A percentile compares a stretch with the other conserved stretches of the same genome.
Evolutionary conservation across 179 eudicot genomes (phyloP).

Genomic region (Silene noctiflora): DNA sequence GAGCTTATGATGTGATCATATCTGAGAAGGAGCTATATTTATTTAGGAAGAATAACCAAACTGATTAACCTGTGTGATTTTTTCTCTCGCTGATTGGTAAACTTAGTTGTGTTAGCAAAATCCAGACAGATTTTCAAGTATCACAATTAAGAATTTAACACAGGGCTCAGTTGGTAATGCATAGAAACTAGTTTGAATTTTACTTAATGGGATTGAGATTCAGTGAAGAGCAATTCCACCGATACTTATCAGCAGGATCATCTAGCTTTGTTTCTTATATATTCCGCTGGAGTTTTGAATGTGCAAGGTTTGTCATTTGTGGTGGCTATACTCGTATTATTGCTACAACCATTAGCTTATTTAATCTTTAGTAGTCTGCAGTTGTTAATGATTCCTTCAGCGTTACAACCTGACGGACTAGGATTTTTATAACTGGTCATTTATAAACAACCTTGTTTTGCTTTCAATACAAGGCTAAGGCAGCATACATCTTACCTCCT

Average conservation of each 20-base stretch:
- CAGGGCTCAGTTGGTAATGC: not conserved
- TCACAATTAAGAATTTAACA: not conserved
- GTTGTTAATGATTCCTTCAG: not conserved
- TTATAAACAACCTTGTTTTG: not conserved
- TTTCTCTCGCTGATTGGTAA: not conserved
- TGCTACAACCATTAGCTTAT: no score
- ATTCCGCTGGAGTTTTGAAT: conserved; percentile 13
- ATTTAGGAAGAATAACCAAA: not conserved
- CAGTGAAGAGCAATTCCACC: conserved; percentile 27
- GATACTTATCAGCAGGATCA: conserved; percentile 13
- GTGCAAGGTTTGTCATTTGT: conserved; percentile 27
- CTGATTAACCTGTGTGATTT: not conserved
- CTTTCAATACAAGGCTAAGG: conserved; percentile 12
- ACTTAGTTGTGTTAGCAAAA: not conserved
- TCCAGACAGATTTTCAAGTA: not conserved
- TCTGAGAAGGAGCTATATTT: not conserved
- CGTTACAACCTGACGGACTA: not conserved
- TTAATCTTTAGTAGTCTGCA: conserved; percentile 1
- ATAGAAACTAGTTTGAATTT: conserved; percentile 14
- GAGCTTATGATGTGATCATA: not conserved
- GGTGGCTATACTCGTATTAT: no score
- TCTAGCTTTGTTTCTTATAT: not conserved
- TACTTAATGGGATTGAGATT: conserved; percentile 12
- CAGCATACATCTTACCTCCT: conserved; percentile 11
- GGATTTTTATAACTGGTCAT: no score